Evolutionary conservation across 345 rosid genomes (phyloP).

Genomic region (Syzygium aromaticum): DNA sequence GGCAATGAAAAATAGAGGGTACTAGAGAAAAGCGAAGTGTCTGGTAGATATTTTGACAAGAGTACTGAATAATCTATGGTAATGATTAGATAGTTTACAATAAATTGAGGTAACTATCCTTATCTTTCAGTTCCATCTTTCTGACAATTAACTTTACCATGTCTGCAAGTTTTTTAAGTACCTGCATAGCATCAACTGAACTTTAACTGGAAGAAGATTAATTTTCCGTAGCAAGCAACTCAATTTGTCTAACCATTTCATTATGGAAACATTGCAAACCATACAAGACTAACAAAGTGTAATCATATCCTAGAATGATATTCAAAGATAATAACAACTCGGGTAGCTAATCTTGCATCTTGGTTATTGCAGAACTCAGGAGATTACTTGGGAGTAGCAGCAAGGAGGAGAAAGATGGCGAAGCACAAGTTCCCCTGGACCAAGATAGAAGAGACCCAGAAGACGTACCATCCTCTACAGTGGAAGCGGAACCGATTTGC

Average conservation of each 20-base stretch:
- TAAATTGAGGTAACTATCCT: not conserved
- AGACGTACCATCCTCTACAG: conserved; percentile 20
- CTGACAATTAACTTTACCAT: not conserved
- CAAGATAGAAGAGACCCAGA: conserved; percentile 20
- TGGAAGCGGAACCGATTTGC: conserved; percentile 56
- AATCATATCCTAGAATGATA: not conserved
- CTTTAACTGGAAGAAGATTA: not conserved
- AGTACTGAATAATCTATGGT: not conserved
- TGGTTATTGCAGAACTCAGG: conserved; percentile 22
- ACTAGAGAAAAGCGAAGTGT: not conserved
- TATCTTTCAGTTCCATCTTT: not conserved
- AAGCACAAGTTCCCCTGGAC: conserved; percentile 60
- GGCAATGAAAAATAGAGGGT: not conserved
- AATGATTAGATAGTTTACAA: not conserved
- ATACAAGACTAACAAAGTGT: not conserved
- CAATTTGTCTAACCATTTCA: not conserved
- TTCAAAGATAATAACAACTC: not conserved
- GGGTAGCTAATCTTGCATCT: not conserved
- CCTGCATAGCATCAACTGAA: not conserved
- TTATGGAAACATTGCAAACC: not conserved
- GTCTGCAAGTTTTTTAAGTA: not conserved
- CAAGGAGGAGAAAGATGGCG: conserved; percentile 46
- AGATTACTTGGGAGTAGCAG: conserved; percentile 43
- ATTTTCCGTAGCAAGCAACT: not conserved
- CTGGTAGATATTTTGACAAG: not conserved